Conservation (phyloP, 2,329 filamentous ascomycete genomes). For the Apiospora koreana region DNA sequence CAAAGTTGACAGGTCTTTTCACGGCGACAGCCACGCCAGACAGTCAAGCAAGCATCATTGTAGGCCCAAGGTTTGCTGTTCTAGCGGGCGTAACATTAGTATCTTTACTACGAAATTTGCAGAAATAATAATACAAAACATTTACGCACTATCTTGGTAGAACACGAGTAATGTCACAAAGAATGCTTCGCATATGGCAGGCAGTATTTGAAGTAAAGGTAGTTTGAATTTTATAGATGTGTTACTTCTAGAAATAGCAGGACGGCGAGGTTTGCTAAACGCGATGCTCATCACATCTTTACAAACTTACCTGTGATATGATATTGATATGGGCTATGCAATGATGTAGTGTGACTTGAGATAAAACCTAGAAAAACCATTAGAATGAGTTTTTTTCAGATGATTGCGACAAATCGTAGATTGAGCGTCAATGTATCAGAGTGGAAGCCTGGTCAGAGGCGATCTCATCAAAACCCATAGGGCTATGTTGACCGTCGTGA, state of each 20-base stretch:
- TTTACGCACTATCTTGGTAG: no score
- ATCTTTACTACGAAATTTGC: neutral
- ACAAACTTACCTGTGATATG: neutral
- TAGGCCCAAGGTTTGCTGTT: neutral
- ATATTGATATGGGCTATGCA: neutral
- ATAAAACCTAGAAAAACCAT: neutral
- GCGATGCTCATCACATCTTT: neutral
- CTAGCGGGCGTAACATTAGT: neutral
- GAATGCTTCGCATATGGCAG: neutral
- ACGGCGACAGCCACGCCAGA: conserved; percentile 13
- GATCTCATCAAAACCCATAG: conserved; percentile 74
- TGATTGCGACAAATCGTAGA: neutral
- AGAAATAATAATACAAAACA: neutral
- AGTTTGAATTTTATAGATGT: no score
- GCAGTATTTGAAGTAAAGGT: neutral
- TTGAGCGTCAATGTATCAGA: conserved; percentile 3
- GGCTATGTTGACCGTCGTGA: conserved; percentile 90
- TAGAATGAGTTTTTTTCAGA: neutral
- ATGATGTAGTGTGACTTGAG: neutral
- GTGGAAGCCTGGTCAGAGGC: conserved; percentile 75
- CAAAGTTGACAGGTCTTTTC: conserved; percentile 13
- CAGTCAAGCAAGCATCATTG: neutral
- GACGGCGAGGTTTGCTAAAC: neutral
- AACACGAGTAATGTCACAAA: neutral
- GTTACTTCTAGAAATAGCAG: no score